A percentile compares a stretch with the other conserved stretches of the same genome.
Conservation (phyloP, 805 yeast species). For the Naumovozyma dairenensis region DNA sequence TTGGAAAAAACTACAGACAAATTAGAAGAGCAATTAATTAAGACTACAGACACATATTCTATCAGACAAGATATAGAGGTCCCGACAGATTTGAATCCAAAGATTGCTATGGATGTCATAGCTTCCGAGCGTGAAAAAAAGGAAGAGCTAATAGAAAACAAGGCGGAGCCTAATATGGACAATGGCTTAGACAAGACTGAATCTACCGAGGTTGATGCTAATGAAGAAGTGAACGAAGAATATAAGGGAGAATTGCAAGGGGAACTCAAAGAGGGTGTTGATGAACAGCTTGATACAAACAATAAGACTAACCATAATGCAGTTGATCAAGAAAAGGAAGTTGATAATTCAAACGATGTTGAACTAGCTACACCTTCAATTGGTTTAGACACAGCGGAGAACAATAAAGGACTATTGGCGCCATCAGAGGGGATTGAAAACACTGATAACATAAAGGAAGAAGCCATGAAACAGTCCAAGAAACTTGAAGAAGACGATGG, state of each 20-base stretch:
- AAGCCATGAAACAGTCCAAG: too few relatives aligned
- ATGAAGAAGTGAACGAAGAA: not conserved
- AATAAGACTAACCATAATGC: too few relatives aligned
- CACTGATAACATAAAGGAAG: too few relatives aligned
- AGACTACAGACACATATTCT: not conserved
- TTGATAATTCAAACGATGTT: too few relatives aligned
- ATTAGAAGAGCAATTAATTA: not conserved
- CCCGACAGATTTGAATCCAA: not conserved
- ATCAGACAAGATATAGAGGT: not conserved
- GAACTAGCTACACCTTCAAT: too few relatives aligned
- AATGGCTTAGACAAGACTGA: not conserved
- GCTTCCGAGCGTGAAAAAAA: not conserved
- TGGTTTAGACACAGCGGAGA: too few relatives aligned
- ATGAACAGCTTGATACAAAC: too few relatives aligned
- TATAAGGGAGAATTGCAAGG: too few relatives aligned
- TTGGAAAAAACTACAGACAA: not conserved
- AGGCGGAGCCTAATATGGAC: not conserved
- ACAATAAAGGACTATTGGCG: too few relatives aligned
- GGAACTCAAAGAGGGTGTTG: conserved; percentile 1
- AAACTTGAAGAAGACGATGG: too few relatives aligned
- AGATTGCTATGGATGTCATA: not conserved
- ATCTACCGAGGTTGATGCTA: not conserved
- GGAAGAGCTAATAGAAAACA: not conserved
- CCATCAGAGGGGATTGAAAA: too few relatives aligned
- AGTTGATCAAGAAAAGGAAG: too few relatives aligned